Percentiles rank a stretch among this genome's conserved stretches.
Evolutionary conservation across 257 asterid genomes (phyloP).

Genomic region (Lycium ferocissimum): DNA sequence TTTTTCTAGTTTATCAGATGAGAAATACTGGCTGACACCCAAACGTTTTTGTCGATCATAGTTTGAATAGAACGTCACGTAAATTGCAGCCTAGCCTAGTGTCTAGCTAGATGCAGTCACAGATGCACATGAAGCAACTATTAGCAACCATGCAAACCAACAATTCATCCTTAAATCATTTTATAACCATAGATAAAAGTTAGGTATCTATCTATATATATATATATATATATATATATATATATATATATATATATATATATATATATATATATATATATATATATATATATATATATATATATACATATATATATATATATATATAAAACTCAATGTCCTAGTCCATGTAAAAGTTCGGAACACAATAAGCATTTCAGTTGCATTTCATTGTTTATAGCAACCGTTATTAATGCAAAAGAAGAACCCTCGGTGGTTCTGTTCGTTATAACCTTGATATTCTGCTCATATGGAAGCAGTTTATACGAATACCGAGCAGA

Average conservation of each 20-base stretch:
- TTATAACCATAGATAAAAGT: background rate
- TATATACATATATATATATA: too few relatives aligned
- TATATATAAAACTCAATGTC: background rate
- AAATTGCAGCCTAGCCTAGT: background rate
- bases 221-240: too few relatives aligned
- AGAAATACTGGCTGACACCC: background rate
- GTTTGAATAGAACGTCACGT: slow-evolving; percentile 2
- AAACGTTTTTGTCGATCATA: background rate
- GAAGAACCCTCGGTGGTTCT: background rate
- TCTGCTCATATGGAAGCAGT: background rate
- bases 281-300: too few relatives aligned
- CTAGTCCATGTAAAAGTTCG: background rate
- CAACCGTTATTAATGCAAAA: background rate
- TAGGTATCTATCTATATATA: background rate
- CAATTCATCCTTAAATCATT: background rate
- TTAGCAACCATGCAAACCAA: background rate
- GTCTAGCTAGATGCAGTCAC: background rate
- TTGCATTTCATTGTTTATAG: background rate
- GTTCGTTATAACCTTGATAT: slow-evolving; percentile 25
- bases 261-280: too few relatives aligned
- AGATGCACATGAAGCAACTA: background rate
- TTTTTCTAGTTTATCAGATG: background rate
- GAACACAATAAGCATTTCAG: background rate
- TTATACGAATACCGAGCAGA: background rate
- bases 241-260: background rate